These are phyloP conservation scores for Plasmodium cynomolgi DNA, from an alignment of 169 alveolate species.

Conservation along the genomic window DNA sequence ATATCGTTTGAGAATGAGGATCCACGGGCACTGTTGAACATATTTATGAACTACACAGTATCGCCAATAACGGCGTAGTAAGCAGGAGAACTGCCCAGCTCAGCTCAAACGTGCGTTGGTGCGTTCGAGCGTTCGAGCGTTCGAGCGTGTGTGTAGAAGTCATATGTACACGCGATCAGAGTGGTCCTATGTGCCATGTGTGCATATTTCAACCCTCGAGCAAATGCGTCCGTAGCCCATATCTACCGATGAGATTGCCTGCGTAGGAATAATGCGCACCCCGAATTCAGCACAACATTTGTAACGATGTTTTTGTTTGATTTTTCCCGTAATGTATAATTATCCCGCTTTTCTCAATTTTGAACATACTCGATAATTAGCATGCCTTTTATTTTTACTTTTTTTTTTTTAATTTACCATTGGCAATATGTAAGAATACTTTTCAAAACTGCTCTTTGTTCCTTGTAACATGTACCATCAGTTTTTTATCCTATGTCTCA, in stretches of 20 bases:
- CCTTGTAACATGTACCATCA: background rate
- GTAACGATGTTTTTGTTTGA: background rate
- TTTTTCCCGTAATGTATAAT: background rate
- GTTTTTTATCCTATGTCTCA: background rate
- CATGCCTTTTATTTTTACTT: background rate
- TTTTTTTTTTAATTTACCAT: background rate
- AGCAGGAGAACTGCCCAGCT: background rate
- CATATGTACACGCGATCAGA: background rate
- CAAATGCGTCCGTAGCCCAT: background rate
- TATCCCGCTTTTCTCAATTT: background rate
- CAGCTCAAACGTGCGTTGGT: background rate
- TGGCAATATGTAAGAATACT: conserved; percentile 1
- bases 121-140: too few species aligned
- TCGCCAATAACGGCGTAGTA: background rate
- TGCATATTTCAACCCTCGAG: background rate
- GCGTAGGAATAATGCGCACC: background rate
- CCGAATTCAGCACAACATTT: background rate
- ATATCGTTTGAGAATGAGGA: conserved; percentile 68
- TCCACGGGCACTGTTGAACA: conserved; percentile 34
- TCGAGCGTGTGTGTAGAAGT: background rate
- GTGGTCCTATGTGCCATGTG: background rate
- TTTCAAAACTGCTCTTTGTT: background rate
- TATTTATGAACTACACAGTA: conserved; percentile 23
- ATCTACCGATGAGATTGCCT: background rate
- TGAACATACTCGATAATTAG: background rate